Evolutionary conservation across 768 basidiomycete species (phyloP), one percentile per base, ranked within the genome.

Genomic region (Boletus sp.): DNA sequence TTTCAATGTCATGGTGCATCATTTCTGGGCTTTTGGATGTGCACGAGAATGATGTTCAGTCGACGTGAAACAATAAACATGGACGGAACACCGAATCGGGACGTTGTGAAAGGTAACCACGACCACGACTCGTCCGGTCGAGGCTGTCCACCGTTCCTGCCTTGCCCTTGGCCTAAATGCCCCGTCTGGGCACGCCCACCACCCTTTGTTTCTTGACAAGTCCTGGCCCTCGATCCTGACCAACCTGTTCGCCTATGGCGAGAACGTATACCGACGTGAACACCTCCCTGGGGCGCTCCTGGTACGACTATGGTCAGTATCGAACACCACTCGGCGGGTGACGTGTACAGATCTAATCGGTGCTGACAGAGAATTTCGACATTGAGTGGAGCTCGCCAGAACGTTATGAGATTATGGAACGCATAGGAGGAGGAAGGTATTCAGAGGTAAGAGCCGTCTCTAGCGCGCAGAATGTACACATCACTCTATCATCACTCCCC

Each of bases 311-410:
- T 63, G 82, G 83, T 82, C 52, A 54, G 77, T 45, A 43, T 50
- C 23, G 14, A 5, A 33, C 47, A 35, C 17, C 45, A 25, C 55
- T 42, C 21, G 19, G 35, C 34, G 1, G 1, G 21, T 30, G 42
- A 46, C 48, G 15, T 38, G 48, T 21, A n/a, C 37, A 44, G 6
- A 38, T 33, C 40, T 56, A 40, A 63, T 45, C 14, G 15, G n/a
- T 19, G 17, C 42, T 41, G 30, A 53, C 56, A 80, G 82, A 86
- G 57, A 82, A 81, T 59, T 78, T 82, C 50, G 71, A 73, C 58
- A 76, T 85, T 51, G 80, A 83, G 51, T 87, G 84, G 84, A 83
- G 83, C 51, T 61, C 72, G n/a, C 80, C 84, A 55, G 83, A 85
- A 52, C 79, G 83, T 34, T 87, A 87, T 68, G 84, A 87, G 64